Conservation (phyloP, 176 grass and related monocot genomes). For the Rhipidocladum racemiflorum region DNA sequence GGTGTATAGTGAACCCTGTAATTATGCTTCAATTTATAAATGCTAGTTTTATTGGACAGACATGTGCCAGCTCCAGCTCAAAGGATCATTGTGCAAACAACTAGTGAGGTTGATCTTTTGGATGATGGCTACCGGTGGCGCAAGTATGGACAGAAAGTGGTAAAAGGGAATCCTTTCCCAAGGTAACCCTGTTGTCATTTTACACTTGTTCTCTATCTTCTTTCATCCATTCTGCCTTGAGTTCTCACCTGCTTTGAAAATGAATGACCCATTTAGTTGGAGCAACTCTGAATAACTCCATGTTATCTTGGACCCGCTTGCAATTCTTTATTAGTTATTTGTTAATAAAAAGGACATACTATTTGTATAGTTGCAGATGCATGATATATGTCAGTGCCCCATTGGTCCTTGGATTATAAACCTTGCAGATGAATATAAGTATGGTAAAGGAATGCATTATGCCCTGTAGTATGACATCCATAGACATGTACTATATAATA, state of each 20-base stretch:
- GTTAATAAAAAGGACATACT: not conserved
- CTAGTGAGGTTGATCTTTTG: slow-evolving; percentile 92
- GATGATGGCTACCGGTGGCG: slow-evolving; percentile 97
- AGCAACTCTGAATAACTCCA: slow-evolving; percentile 18
- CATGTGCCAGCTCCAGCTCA: slow-evolving; percentile 53
- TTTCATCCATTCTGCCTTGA: not conserved
- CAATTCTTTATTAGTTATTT: not conserved
- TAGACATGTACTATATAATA: not conserved
- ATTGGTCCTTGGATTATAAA: slow-evolving; percentile 15
- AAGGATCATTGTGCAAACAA: slow-evolving; percentile 91
- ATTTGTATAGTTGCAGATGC: not conserved
- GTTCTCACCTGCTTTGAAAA: slow-evolving; percentile 8
- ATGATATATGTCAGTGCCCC: not conserved
- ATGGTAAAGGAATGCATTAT: not conserved
- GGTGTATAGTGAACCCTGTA: not conserved
- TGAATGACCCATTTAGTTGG: slow-evolving; percentile 7
- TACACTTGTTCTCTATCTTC: slow-evolving; percentile 9
- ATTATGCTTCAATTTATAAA: slow-evolving; percentile 11
- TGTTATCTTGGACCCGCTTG: not conserved
- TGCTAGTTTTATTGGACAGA: slow-evolving; percentile 40
- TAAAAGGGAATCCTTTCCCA: slow-evolving; percentile 94
- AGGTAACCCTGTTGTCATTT: slow-evolving; percentile 48
- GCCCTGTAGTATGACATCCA: not conserved
- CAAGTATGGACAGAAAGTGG: slow-evolving; percentile 90
- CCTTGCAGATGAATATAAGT: not conserved